A percentile compares a stretch with the other conserved stretches of the same genome.
phyloP scores from a whole-genome alignment of 1,139 yeast genomes.

The Zygosaccharomyces sapae region DNA sequence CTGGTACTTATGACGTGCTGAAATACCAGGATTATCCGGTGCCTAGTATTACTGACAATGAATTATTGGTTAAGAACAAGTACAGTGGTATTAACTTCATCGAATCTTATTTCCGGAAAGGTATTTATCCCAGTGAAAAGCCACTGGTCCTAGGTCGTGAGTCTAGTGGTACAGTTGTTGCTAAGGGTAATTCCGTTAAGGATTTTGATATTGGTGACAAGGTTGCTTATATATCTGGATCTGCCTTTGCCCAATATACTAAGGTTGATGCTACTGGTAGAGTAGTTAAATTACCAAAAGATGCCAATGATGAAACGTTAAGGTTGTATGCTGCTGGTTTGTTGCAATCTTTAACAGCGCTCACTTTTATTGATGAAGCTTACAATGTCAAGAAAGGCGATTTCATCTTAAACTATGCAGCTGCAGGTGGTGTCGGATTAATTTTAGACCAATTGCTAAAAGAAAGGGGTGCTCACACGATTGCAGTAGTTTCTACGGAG shows the following conservation, averaged over 20 bases:
- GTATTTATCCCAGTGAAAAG: constrained; percentile 55
- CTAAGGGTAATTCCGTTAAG: constrained; percentile 58
- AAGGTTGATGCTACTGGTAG: constrained; percentile 41
- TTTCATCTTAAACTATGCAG: constrained; percentile 74
- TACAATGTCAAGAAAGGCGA: constrained; percentile 66
- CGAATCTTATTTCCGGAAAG: constrained; percentile 76
- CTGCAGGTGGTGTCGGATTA: constrained; percentile 91
- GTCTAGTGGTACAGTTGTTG: constrained; percentile 71
- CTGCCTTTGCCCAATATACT: constrained; percentile 70
- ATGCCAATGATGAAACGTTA: constrained; percentile 44
- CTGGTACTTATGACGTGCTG: constrained; percentile 53
- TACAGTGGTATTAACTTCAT: constrained; percentile 80
- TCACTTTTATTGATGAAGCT: constrained; percentile 63
- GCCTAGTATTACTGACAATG: constrained; percentile 52
- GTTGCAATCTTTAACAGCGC: constrained; percentile 75
- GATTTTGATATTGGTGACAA: constrained; percentile 65
- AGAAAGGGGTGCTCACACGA: constrained; percentile 67
- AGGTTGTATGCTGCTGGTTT: constrained; percentile 57
- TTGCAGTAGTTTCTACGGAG: constrained; percentile 76
- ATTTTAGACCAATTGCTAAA: constrained; percentile 60
- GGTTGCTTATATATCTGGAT: constrained; percentile 52
- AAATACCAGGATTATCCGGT: constrained; percentile 52
- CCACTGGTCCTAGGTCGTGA: constrained; percentile 80
- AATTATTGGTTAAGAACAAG: constrained; percentile 64
- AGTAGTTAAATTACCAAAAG: constrained; percentile 48